These are phyloP conservation scores for Raffaelea arxii DNA, from an alignment of 2,329 filamentous ascomycete species.

Conservation along the genomic window DNA sequence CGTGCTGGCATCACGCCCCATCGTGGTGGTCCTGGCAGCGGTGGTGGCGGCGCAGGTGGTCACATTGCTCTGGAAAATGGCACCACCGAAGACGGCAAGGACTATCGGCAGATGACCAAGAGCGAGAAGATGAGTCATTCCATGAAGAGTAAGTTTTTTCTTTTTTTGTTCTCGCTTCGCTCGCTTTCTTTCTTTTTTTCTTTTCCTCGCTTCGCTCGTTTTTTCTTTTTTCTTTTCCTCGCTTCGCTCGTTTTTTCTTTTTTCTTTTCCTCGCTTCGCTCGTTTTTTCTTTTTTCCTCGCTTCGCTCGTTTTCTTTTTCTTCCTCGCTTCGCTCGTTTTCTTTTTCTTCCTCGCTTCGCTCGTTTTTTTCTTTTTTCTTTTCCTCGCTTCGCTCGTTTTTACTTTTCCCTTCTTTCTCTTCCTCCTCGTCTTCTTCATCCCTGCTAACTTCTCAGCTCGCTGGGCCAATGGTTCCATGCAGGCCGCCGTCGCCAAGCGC, in stretches of 20 bases:
- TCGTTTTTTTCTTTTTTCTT: no score
- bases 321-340: background rate
- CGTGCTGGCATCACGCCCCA: no score
- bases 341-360: no score
- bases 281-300: background rate
- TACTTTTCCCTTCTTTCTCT: background rate
- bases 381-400: conserved; percentile 1
- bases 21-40: no score
- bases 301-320: background rate
- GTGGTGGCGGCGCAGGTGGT: background rate
- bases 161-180: no score
- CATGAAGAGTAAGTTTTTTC: conserved; percentile 47
- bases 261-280: conserved; percentile 4
- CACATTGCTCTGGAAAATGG: conserved; percentile 19
- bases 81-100: conserved; percentile 33
- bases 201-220: no score
- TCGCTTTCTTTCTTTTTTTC: background rate
- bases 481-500: conserved; percentile 48
- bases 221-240: conserved; percentile 1
- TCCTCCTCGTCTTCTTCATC: no score
- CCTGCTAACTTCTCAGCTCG: conserved; percentile 29
- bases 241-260: no score
- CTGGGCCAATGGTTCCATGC: conserved; percentile 53
- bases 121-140: conserved; percentile 57
- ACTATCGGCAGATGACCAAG: conserved; percentile 53